Percentiles rank a stretch among this genome's conserved stretches.
These are phyloP conservation scores for Udeniomyces megalosporus DNA, from an alignment of 768 basidiomycete genomes.

Conservation along the genomic window DNA sequence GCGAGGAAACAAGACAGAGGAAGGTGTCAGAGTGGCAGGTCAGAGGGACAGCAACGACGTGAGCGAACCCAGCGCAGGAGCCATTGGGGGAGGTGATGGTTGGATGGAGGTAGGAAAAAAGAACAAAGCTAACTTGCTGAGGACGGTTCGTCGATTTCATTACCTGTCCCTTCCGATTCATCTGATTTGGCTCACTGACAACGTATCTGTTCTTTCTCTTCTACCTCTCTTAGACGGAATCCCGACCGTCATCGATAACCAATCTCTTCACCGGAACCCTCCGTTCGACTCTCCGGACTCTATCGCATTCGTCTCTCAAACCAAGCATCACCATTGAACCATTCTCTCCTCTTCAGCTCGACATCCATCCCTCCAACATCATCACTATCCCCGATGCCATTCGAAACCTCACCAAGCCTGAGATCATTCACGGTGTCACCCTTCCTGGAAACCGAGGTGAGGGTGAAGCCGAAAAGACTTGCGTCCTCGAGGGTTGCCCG, in stretches of 20 bases:
- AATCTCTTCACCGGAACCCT: slow-evolving; percentile 87
- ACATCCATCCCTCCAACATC: slow-evolving; percentile 68
- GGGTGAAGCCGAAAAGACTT: slow-evolving; percentile 55
- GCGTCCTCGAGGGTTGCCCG: slow-evolving; percentile 66
- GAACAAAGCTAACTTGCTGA: slow-evolving; percentile 61
- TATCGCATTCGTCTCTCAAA: slow-evolving; percentile 54
- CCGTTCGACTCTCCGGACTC: slow-evolving; percentile 47
- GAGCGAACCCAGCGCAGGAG: background rate
- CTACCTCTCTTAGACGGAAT: slow-evolving; percentile 42
- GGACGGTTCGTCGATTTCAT: slow-evolving; percentile 44
- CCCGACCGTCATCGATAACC: slow-evolving; percentile 70
- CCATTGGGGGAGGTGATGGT: slow-evolving; percentile 33
- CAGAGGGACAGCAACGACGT: background rate
- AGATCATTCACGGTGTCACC: slow-evolving; percentile 55
- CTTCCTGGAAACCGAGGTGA: slow-evolving; percentile 42
- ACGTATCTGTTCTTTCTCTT: background rate
- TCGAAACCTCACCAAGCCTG: slow-evolving; percentile 55
- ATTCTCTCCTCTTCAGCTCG: slow-evolving; percentile 72
- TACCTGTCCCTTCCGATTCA: background rate
- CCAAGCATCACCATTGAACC: slow-evolving; percentile 83
- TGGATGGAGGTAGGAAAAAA: slow-evolving; percentile 90
- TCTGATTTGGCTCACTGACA: background rate
- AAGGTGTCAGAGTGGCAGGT: background rate
- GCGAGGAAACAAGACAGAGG: slow-evolving; percentile 7
- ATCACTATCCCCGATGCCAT: slow-evolving; percentile 71